Percentiles rank a stretch among this genome's conserved stretches.
Conservation (phyloP, 805 yeast species). For the Saccharomycopsis microspora region DNA sequence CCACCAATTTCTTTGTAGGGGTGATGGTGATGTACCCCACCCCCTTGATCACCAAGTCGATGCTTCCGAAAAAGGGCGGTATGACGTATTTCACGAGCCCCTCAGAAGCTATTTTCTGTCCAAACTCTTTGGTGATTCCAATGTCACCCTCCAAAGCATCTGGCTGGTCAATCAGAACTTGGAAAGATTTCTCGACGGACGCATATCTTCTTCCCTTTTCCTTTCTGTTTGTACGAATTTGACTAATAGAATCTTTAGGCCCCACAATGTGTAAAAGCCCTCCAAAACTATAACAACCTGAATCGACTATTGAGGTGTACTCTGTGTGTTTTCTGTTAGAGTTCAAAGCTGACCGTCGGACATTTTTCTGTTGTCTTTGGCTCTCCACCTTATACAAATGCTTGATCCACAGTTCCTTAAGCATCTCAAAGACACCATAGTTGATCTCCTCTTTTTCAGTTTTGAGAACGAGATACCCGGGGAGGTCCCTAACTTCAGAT, state of each 20-base stretch:
- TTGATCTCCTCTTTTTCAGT: background rate
- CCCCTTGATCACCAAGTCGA: conserved; percentile 55
- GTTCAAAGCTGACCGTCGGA: conserved; percentile 15
- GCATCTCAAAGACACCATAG: conserved; percentile 3
- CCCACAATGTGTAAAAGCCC: conserved; percentile 50
- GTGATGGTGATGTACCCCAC: conserved; percentile 51
- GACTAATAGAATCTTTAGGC: conserved; percentile 39
- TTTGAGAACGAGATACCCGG: conserved; percentile 23
- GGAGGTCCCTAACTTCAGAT: conserved; percentile 25
- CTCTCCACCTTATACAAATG: conserved; percentile 10
- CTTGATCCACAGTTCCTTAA: conserved; percentile 9
- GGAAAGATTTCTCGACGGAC: conserved; percentile 23
- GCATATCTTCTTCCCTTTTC: conserved; percentile 28
- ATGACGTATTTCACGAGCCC: conserved; percentile 32
- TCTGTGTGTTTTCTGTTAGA: conserved; percentile 20
- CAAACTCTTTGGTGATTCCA: conserved; percentile 14
- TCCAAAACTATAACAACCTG: conserved; percentile 40
- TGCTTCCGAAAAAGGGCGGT: conserved; percentile 60
- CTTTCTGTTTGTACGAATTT: conserved; percentile 34
- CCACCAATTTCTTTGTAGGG: conserved; percentile 37
- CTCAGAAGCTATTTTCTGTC: conserved; percentile 3
- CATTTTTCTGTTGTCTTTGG: conserved; percentile 23
- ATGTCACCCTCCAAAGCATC: conserved; percentile 20
- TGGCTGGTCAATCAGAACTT: conserved; percentile 19
- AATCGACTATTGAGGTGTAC: conserved; percentile 30